Base-by-base conservation (phyloP, 169 alveolate genomes). In the Eimeria zaria region DNA sequence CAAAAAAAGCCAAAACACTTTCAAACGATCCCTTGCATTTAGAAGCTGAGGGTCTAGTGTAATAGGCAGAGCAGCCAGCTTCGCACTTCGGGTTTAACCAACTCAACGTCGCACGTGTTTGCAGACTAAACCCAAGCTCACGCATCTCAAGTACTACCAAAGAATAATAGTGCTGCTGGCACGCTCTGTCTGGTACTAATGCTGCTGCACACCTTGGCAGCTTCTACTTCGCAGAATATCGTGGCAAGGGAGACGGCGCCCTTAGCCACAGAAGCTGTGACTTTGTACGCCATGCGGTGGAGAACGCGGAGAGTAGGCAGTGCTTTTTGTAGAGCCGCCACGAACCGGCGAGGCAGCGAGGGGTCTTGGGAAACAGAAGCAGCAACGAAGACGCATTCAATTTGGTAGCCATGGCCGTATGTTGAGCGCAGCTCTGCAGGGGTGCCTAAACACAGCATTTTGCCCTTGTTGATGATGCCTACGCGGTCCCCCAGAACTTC, bases 401-500 rank as follows among this genome's bases (percentile, higher is more conserved):
- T 55, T 36, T 74, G 74, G 89, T 98, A 98, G 27, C 99, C 99
- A 18, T 90, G 98, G 39, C 99, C 99, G 89, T 96, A 97, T 46
- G 94, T 64, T 39, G 97, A 94, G 73, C 98, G 98, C 46, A 98
- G 96, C 95, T 97, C 98, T 14, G 97, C 95, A 62, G 98, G 91
- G 41, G 97, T 64, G 33, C 99, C 99, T 73, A 96, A 80, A 84
- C 98, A 98, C 73, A 96, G 76, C 73, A 97, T 96, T 46, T 80
- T 78, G 53, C 99, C 99, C 44, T 96, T 96, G 73, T 95, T 80
- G 97, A 98, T 97, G 53, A 98, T 97, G n/a, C 98, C 98, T 41
- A 98, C 98, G 92, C 99, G 97, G 91, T 98, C 99, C 44, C 98
- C 99, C 60, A 98, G 95, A 22, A 96, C 95, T 78, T 98, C 99